Conservation (phyloP, 352 stramenopile species). For the Phytopythium aichiense region DNA sequence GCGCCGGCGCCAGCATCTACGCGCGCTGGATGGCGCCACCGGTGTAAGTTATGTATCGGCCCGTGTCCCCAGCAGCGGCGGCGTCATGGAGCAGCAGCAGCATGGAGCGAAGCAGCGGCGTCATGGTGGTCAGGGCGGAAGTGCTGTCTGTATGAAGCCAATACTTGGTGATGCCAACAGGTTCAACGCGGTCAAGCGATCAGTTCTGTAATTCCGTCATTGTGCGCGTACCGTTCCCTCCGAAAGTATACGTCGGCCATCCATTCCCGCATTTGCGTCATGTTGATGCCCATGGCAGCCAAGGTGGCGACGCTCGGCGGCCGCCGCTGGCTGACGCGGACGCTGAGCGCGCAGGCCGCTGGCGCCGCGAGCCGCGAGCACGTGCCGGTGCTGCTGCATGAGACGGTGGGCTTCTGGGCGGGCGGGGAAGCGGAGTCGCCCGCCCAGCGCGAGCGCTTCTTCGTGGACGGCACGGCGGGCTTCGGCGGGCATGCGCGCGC, state of each 20-base stretch:
- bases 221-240: too few species aligned
- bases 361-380: slow-evolving; percentile 23
- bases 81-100: too few species aligned
- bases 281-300: neutral
- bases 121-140: too few species aligned
- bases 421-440: too few species aligned
- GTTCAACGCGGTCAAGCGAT: neutral
- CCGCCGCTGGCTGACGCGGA: neutral
- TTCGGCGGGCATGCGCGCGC: slow-evolving; percentile 66
- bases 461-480: slow-evolving; percentile 72
- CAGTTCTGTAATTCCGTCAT: neutral
- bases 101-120: too few species aligned
- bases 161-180: neutral
- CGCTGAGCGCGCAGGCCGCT: neutral
- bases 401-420: slow-evolving; percentile 35
- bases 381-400: slow-evolving; percentile 54
- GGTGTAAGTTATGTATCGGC: slow-evolving; percentile 4
- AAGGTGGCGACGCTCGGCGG: neutral
- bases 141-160: too few species aligned
- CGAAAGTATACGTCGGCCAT: neutral
- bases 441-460: slow-evolving; percentile 21
- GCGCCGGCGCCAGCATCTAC: slow-evolving; percentile 24
- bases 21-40: slow-evolving; percentile 30
- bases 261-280: neutral
- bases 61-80: neutral